Conservation (phyloP, 768 basidiomycete genomes). For the Tylopilus sp. region DNA sequence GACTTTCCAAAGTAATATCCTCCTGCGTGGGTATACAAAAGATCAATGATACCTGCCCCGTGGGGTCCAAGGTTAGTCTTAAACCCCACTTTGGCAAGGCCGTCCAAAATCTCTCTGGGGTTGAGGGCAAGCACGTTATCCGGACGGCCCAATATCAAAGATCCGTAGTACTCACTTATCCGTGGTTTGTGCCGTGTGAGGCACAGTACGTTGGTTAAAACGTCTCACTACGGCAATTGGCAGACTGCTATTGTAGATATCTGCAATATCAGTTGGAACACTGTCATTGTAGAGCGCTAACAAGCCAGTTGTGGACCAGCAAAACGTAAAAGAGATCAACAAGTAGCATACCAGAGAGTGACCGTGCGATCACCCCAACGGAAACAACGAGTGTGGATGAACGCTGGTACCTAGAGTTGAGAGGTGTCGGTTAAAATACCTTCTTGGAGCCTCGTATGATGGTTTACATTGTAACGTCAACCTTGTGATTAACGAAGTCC, state of each 20-base stretch:
- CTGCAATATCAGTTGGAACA: slow-evolving; percentile 20
- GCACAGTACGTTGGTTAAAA: slow-evolving; percentile 18
- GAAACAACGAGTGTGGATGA: slow-evolving; percentile 1
- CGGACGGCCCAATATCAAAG: background rate
- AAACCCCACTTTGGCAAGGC: slow-evolving; percentile 37
- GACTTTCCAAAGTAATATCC: slow-evolving; percentile 36
- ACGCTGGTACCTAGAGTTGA: background rate
- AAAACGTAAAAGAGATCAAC: background rate
- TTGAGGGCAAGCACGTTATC: background rate
- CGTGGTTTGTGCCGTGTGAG: slow-evolving; percentile 19
- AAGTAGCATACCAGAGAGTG: background rate
- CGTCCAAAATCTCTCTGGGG: slow-evolving; percentile 35
- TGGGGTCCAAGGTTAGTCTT: slow-evolving; percentile 34
- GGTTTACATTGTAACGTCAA: slow-evolving; percentile 28
- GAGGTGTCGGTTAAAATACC: background rate
- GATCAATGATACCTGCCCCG: slow-evolving; percentile 30
- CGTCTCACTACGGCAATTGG: slow-evolving; percentile 14
- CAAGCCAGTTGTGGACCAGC: background rate
- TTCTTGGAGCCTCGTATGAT: background rate
- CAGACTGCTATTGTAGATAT: slow-evolving; percentile 14
- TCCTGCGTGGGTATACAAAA: slow-evolving; percentile 16
- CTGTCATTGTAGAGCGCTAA: background rate
- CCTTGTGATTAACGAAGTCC: slow-evolving; percentile 31
- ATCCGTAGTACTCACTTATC: slow-evolving; percentile 24
- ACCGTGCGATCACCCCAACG: background rate